phyloP scores from a whole-genome alignment of 2,329 filamentous ascomycete genomes.

The Lasiodiplodia hormozganensis region DNA sequence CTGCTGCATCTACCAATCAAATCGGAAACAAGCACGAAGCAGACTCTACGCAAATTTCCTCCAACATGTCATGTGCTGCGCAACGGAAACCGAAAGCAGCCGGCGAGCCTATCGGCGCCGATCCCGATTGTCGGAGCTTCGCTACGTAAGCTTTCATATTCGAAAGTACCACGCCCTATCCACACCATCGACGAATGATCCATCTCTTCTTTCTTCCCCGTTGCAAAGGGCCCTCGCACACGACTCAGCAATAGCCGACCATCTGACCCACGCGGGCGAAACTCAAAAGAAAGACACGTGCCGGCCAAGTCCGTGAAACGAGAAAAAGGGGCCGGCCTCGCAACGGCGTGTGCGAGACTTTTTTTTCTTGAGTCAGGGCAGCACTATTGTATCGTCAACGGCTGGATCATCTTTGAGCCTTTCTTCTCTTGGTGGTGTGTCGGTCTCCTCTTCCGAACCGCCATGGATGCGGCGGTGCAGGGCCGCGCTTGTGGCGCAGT shows the following conservation, averaged over 20 bases:
- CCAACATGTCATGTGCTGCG: neutral
- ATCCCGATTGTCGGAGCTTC: neutral
- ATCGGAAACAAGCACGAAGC: neutral
- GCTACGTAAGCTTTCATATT: neutral
- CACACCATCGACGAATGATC: neutral
- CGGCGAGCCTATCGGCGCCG: neutral
- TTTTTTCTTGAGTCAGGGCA: neutral
- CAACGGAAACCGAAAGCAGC: neutral
- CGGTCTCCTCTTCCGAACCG: neutral
- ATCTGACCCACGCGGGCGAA: neutral
- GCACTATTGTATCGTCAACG: neutral
- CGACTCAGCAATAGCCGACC: constrained; percentile 1
- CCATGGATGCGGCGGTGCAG: neutral
- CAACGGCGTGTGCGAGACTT: neutral
- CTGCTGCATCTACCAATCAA: neutral
- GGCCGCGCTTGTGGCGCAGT: neutral
- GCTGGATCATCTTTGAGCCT: neutral
- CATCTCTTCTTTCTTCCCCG: neutral
- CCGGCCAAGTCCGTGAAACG: neutral
- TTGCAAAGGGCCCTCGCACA: neutral
- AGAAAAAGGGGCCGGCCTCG: neutral
- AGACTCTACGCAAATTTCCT: neutral
- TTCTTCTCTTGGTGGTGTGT: neutral
- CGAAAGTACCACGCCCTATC: neutral
- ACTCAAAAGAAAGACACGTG: neutral